Base-by-base conservation (phyloP, 176 grass and related monocot species). In the Areca catechu region DNA sequence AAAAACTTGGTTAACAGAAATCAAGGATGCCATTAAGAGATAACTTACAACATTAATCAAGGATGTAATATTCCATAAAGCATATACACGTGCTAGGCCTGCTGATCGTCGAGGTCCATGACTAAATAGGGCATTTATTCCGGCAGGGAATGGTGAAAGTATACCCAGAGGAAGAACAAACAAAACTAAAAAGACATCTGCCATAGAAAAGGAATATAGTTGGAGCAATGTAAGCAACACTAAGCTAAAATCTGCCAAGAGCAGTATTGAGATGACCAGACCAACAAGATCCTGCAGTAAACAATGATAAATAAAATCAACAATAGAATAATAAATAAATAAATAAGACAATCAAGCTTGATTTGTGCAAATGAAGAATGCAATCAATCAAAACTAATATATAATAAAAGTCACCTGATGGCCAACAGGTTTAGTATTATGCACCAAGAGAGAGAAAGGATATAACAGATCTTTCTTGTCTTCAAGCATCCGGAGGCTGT, bases 111-210 rank as follows among this genome's bases (percentile, higher is more conserved):
- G 85, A 48, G 94, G 94, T 68, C 94, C 94, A 74, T 99, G 94
- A 70, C 94, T 99, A 82, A 99, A 99, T 24, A 99, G 76, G 61
- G 94, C 94, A 81, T 99, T 99, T 76, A 99, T 99, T 72, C 94
- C 94, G 68, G 88, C 94, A 66, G 94, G 94, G 43, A 99, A 99
- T 75, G 94, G 94, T 25, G 79, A 99, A 24, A 99, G 71, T 74
- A 99, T 93, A 60, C 88, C 94, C 58, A 99, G 84, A 77, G 94
- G 94, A 70, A 99, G 88, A 82, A 99, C 71, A 59, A 99, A 99
- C 63, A 99, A 69, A 77, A 99, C 88, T 63, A 99, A 82, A 68
- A 99, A 83, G 65, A 99, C 72, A 25, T 89, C 88, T 3, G 30
- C 84, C 88, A 99, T 86, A 59, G 88, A 99, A 55, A 89, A 99